phyloP scores from a whole-genome alignment of 768 basidiomycete species.

The Mrakia gelida region DNA sequence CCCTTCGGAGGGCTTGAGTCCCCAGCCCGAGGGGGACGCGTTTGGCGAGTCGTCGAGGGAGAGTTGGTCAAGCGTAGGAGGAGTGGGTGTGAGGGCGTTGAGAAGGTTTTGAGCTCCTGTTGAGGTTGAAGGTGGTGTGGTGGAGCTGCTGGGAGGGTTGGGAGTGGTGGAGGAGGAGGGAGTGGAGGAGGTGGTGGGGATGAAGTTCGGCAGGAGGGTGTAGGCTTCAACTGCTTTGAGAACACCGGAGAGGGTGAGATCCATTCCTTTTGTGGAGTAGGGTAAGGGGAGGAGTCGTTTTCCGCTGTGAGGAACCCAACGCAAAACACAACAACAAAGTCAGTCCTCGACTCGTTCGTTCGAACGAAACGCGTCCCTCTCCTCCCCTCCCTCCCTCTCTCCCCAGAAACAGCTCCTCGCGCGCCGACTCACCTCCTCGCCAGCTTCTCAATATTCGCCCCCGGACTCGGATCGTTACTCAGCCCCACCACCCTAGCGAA shows the following conservation, averaged over 20 bases:
- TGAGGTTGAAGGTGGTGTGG: background rate
- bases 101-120: background rate
- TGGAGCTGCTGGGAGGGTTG: background rate
- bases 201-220: constrained; percentile 48
- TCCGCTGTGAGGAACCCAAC: constrained; percentile 54
- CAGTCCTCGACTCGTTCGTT: too few species aligned
- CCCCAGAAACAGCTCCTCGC: too few species aligned
- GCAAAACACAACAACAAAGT: background rate
- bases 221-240: constrained; percentile 82
- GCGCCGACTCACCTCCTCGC: constrained; percentile 66
- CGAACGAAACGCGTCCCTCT: background rate
- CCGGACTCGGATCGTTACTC: constrained; percentile 92
- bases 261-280: constrained; percentile 98
- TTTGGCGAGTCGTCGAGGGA: background rate
- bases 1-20: constrained; percentile 48
- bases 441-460: constrained; percentile 94
- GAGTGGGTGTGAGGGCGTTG: background rate
- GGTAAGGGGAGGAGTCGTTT: constrained; percentile 76
- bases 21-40: background rate
- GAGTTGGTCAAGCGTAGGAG: background rate
- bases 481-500: constrained; percentile 92
- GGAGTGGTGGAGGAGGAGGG: background rate
- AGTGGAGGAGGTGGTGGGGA: background rate
- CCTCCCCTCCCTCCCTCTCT: background rate
- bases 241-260: constrained; percentile 91